Base-by-base conservation (phyloP, 345 rosid genomes). In the Corchorus capsularis region DNA sequence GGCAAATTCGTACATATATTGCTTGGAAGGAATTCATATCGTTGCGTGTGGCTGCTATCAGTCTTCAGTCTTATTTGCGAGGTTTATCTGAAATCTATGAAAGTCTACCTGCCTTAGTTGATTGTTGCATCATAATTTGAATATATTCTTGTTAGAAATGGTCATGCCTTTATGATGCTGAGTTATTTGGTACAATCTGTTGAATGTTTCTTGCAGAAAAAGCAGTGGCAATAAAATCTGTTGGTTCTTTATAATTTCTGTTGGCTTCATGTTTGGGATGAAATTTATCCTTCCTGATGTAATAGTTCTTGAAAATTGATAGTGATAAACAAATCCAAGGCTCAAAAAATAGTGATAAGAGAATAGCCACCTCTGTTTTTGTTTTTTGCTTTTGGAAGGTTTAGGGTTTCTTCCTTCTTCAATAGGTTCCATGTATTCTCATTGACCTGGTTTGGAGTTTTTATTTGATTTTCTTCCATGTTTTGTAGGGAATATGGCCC, bases 11-110 rank as follows among this genome's bases (percentile, higher is more conserved):
- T 55, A 96, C 99, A 55, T 89, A 87, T 62, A 86, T 88, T 78
- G 92, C 93, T 19, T 89, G 89, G 75, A 93, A 86, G 79, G 91
- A 89, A 81, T 93, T 90, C 77, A 81, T 87, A 67, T 82, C 87
- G 55, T 73, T 92, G 17, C 92, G 94, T 13, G 74, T 79, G 75
- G 93, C 99, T 76, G 89, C 97, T 75, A 82, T 90, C 72, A 79
- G 63, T 54, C 78, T 93, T 85, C 97, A 96, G 72, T 92, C 97
- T 45, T 81, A 86, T 85, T 72, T 87, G 78, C 90, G 93, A 86
- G 99, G 99, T 96, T 80, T 81, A 70, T 82, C 74, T 37, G 27
- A 39, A 49, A 46, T 74, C 52, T 78, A 50, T 66, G 56, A 70
- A 55, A 61, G 19, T 7, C 22, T 35, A 4, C 22, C 32, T 81